These are phyloP conservation scores for Nothopassalora personata DNA, from an alignment of 2,329 filamentous ascomycete species.

Conservation along the genomic window DNA sequence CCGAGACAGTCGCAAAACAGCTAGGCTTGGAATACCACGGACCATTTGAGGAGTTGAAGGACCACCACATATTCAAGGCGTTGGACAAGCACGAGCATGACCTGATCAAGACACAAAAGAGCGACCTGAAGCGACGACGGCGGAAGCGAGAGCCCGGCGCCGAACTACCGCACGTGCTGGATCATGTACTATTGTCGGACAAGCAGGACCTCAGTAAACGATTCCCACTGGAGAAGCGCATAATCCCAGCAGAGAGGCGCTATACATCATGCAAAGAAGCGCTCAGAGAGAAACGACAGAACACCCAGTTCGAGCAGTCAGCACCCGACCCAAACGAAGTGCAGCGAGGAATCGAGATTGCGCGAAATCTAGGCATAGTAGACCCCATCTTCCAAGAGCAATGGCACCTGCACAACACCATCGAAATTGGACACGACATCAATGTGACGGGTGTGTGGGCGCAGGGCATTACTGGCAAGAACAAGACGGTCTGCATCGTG, in stretches of 20 bases:
- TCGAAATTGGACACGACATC: slow-evolving; percentile 80
- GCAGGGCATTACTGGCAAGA: slow-evolving; percentile 82
- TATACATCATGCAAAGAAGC: neutral
- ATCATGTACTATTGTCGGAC: slow-evolving; percentile 69
- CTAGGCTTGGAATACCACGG: slow-evolving; percentile 79
- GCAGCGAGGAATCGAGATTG: slow-evolving; percentile 55
- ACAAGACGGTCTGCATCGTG: slow-evolving; percentile 85
- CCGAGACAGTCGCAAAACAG: slow-evolving; percentile 62
- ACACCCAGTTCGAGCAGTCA: neutral
- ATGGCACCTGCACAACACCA: slow-evolving; percentile 88
- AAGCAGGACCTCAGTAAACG: slow-evolving; percentile 65
- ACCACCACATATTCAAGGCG: slow-evolving; percentile 83
- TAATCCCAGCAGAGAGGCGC: slow-evolving; percentile 24
- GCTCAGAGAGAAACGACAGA: slow-evolving; percentile 7
- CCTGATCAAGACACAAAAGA: slow-evolving; percentile 42
- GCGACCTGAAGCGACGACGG: slow-evolving; percentile 52
- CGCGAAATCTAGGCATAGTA: slow-evolving; percentile 63
- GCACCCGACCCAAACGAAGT: slow-evolving; percentile 39
- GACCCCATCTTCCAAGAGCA: slow-evolving; percentile 92
- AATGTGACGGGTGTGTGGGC: slow-evolving; percentile 95
- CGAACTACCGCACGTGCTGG: slow-evolving; percentile 54
- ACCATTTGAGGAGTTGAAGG: slow-evolving; percentile 66
- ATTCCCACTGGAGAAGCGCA: slow-evolving; percentile 53
- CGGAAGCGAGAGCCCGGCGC: slow-evolving; percentile 54
- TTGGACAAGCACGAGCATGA: slow-evolving; percentile 53